Conservation (phyloP, 176 grass and related monocot species). For the Stipa capillata region DNA sequence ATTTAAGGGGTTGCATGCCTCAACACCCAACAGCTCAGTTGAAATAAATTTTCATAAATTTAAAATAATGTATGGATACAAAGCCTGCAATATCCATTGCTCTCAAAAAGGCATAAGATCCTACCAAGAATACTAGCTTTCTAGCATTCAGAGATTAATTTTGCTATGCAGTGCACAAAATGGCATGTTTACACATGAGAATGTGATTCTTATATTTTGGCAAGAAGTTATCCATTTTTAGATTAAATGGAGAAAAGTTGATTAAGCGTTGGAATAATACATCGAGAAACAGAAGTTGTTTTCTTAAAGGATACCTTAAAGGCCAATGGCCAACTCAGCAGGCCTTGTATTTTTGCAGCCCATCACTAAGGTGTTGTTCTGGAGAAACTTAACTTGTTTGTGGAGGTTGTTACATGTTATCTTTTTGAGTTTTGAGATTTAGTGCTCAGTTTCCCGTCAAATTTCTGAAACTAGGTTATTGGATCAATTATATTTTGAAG, state of each 20-base stretch:
- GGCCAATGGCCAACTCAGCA: neutral
- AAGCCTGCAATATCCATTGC: neutral
- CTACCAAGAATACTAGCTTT: neutral
- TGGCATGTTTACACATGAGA: slow-evolving; percentile 1
- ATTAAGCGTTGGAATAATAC: neutral
- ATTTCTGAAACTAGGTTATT: neutral
- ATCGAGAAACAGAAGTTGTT: neutral
- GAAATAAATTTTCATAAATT: neutral
- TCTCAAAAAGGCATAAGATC: neutral
- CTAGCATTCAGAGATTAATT: neutral
- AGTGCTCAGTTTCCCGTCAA: neutral
- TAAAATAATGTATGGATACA: neutral
- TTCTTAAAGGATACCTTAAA: neutral
- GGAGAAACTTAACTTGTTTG: neutral
- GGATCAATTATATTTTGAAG: neutral
- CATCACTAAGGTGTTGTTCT: neutral
- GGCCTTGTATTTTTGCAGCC: neutral
- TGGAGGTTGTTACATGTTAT: neutral
- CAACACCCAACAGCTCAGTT: neutral
- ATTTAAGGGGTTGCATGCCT: neutral
- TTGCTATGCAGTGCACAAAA: neutral
- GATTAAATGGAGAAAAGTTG: neutral
- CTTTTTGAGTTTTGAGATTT: neutral
- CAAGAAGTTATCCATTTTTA: neutral
- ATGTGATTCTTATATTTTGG: neutral